Evolutionary conservation across 192 early-diverging fungal genomes (phyloP).

Genomic region (Chytriomyces hyalinus): DNA sequence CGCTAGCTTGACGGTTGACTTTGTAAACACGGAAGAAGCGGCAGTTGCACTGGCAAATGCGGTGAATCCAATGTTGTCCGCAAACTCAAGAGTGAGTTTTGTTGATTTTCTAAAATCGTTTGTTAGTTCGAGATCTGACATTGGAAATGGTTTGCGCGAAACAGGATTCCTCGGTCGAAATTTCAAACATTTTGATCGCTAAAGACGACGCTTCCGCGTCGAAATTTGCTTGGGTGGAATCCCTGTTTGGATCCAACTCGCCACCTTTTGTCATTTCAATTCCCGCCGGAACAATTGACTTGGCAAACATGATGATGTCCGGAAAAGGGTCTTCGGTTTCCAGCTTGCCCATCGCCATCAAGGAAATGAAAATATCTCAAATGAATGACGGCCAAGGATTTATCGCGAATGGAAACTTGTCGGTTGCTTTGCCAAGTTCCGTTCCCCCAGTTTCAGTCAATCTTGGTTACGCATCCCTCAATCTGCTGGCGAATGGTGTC

Average conservation of each 20-base stretch:
- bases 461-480: slow-evolving; percentile 32
- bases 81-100: slow-evolving; percentile 23
- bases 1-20: slow-evolving; percentile 32
- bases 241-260: slow-evolving; percentile 35
- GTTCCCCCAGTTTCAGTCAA: neutral
- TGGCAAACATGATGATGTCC: slow-evolving; percentile 20
- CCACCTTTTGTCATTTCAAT: slow-evolving; percentile 24
- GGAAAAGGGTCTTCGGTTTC: slow-evolving; percentile 29
- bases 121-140: too few species aligned
- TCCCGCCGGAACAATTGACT: slow-evolving; percentile 17
- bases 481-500: slow-evolving; percentile 11
- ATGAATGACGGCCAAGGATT: slow-evolving; percentile 39
- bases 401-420: slow-evolving; percentile 30
- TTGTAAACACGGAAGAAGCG: slow-evolving; percentile 43
- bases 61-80: slow-evolving; percentile 51
- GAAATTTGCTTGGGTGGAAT: slow-evolving; percentile 43
- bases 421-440: slow-evolving; percentile 29
- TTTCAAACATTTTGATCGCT: slow-evolving; percentile 42
- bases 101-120: neutral
- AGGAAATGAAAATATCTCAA: slow-evolving; percentile 31
- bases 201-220: slow-evolving; percentile 10
- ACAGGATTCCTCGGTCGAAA: slow-evolving; percentile 17
- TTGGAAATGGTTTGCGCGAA: too few species aligned
- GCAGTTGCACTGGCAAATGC: slow-evolving; percentile 44
- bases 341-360: slow-evolving; percentile 32